phyloP scores from a whole-genome alignment of 768 basidiomycete genomes.

The Suillus occidentalis region DNA sequence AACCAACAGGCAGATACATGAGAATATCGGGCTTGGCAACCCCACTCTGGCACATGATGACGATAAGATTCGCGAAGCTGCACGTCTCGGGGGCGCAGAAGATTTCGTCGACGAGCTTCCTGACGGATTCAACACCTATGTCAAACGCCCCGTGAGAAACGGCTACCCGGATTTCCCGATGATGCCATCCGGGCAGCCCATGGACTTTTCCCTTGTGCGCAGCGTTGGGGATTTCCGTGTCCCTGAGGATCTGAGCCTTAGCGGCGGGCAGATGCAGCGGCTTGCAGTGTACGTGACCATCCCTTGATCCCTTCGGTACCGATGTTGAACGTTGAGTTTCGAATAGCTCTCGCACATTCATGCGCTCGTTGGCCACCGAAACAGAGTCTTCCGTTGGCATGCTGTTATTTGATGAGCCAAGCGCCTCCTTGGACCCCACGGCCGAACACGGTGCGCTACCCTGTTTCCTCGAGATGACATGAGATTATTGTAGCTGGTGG shows the following conservation, averaged over 20 bases:
- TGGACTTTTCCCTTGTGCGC: slow-evolving; percentile 50
- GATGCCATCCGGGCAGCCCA: slow-evolving; percentile 57
- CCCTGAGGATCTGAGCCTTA: no score
- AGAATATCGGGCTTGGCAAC: slow-evolving; percentile 76
- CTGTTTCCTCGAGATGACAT: background rate
- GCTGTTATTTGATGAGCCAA: slow-evolving; percentile 71
- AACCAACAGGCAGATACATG: slow-evolving; percentile 51
- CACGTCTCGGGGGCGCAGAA: slow-evolving; percentile 67
- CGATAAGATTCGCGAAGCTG: slow-evolving; percentile 61
- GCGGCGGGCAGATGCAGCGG: no score
- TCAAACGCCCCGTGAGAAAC: slow-evolving; percentile 72
- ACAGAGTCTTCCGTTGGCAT: slow-evolving; percentile 50
- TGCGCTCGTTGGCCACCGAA: slow-evolving; percentile 54
- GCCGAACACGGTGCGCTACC: slow-evolving; percentile 63
- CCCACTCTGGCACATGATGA: slow-evolving; percentile 53
- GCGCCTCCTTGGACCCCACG: slow-evolving; percentile 69
- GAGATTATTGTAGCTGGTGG: slow-evolving; percentile 1
- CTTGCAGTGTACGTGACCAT: slow-evolving; percentile 39
- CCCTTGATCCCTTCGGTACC: background rate
- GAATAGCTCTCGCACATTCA: slow-evolving; percentile 62
- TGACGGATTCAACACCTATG: slow-evolving; percentile 68
- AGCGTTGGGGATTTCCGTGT: slow-evolving; percentile 44
- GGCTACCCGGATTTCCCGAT: slow-evolving; percentile 33
- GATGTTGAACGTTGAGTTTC: background rate
- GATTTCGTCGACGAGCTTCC: slow-evolving; percentile 63